phyloP scores from a whole-genome alignment of 2,329 filamentous ascomycete species.

The Colletotrichum aenigma region DNA sequence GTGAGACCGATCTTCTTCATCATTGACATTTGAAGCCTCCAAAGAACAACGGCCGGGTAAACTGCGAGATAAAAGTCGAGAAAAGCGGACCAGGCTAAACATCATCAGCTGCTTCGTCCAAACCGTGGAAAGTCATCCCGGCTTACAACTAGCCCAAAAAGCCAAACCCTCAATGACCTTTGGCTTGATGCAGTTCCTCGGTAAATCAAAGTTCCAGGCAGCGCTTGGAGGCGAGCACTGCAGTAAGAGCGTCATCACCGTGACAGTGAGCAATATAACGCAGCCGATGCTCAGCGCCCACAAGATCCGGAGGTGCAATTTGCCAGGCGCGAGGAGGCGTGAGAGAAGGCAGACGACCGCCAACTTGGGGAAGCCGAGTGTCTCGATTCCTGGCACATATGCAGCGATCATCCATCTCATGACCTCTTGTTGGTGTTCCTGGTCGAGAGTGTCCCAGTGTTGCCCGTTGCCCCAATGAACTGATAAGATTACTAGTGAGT shows the following conservation, averaged over 20 bases:
- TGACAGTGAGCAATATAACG: slow-evolving; percentile 20
- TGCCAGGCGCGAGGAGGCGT: slow-evolving; percentile 27
- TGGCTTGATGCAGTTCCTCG: neutral
- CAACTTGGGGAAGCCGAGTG: slow-evolving; percentile 31
- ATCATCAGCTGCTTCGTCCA: neutral
- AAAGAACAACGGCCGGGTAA: slow-evolving; percentile 26
- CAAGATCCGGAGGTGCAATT: slow-evolving; percentile 23
- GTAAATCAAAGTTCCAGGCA: slow-evolving; percentile 23
- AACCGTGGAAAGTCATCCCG: neutral
- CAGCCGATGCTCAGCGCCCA: slow-evolving; percentile 25
- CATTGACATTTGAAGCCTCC: slow-evolving; percentile 21
- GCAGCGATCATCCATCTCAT: slow-evolving; percentile 27
- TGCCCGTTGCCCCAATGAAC: slow-evolving; percentile 25
- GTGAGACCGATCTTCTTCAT: slow-evolving; percentile 29
- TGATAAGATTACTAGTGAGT: slow-evolving; percentile 5
- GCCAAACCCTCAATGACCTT: neutral
- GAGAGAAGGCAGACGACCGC: slow-evolving; percentile 29
- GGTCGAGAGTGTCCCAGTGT: slow-evolving; percentile 19
- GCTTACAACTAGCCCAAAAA: neutral
- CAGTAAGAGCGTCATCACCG: slow-evolving; percentile 22
- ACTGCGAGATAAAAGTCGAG: slow-evolving; percentile 29
- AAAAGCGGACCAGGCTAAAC: neutral
- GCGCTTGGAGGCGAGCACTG: slow-evolving; percentile 27
- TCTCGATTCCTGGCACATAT: slow-evolving; percentile 29
- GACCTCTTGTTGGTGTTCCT: neutral